Conservation (phyloP, 345 rosid species). For the Citrus australasica region DNA sequence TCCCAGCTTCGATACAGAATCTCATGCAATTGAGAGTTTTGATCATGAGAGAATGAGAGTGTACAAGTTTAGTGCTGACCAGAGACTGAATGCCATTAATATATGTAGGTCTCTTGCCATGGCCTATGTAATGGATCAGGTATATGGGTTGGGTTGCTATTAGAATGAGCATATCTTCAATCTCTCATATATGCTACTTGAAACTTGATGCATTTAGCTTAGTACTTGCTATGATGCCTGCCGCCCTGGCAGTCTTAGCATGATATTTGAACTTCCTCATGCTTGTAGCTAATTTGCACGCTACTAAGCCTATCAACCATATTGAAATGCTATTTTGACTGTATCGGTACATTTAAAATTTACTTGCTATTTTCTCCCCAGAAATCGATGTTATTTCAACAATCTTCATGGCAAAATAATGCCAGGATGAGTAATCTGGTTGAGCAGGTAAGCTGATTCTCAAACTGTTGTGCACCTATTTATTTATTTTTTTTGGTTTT, state of each 20-base stretch:
- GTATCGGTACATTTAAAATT: background rate
- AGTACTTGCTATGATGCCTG: background rate
- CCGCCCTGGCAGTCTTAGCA: background rate
- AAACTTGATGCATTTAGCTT: background rate
- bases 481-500: background rate
- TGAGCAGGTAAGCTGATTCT: slow-evolving; percentile 59
- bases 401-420: slow-evolving; percentile 90
- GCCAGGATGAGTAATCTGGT: slow-evolving; percentile 82
- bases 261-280: background rate
- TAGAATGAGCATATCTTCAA: background rate
- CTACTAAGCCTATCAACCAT: background rate
- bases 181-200: background rate
- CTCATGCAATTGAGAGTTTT: slow-evolving; percentile 31
- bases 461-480: background rate
- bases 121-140: slow-evolving; percentile 99
- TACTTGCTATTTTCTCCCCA: slow-evolving; percentile 18
- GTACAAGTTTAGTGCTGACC: slow-evolving; percentile 50
- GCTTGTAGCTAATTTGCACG: background rate
- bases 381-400: slow-evolving; percentile 81
- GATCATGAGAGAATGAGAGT: slow-evolving; percentile 22
- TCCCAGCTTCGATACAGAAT: slow-evolving; percentile 22
- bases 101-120: slow-evolving; percentile 73
- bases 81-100: slow-evolving; percentile 67
- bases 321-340: background rate
- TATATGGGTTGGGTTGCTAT: slow-evolving; percentile 5